These are phyloP conservation scores for Boeremia lycopersici DNA, from an alignment of 2,329 filamentous ascomycete species.

Conservation along the genomic window DNA sequence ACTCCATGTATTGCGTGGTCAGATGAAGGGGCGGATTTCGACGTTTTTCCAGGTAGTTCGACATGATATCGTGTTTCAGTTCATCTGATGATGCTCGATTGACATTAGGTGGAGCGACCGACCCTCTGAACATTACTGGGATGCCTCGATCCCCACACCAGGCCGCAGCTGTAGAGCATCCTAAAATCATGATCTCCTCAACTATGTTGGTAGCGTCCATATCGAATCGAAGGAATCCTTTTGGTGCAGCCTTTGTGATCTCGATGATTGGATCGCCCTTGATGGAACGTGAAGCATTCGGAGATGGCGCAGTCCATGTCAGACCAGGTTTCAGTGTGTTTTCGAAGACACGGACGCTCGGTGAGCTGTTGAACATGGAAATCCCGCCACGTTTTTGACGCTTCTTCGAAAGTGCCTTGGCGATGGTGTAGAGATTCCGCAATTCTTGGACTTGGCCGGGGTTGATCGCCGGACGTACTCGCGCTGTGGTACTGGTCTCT, in stretches of 20 bases:
- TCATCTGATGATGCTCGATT: conserved; percentile 18
- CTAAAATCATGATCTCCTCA: conserved; percentile 60
- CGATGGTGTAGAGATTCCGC: conserved; percentile 43
- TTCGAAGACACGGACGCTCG: conserved; percentile 48
- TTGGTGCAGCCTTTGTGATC: conserved; percentile 16
- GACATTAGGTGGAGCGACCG: conserved; percentile 27
- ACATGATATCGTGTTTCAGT: conserved; percentile 43
- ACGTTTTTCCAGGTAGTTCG: conserved; percentile 46
- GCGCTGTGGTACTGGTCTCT: neutral
- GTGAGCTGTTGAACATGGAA: conserved; percentile 35
- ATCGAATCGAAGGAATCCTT: conserved; percentile 16
- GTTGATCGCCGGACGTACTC: conserved; percentile 21
- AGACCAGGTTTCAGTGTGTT: conserved; percentile 38
- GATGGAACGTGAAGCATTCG: conserved; percentile 44
- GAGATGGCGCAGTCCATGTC: conserved; percentile 50
- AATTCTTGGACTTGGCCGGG: conserved; percentile 42
- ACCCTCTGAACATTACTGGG: conserved; percentile 58
- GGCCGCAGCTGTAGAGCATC: conserved; percentile 55
- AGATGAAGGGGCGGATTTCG: conserved; percentile 45
- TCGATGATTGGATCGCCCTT: conserved; percentile 55
- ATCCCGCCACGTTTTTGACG: conserved; percentile 49
- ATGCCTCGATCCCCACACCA: conserved; percentile 61
- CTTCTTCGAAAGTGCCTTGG: conserved; percentile 36
- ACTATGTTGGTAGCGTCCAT: conserved; percentile 40
- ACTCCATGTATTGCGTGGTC: conserved; percentile 50